Percentiles rank a stretch among this genome's conserved stretches.
These are phyloP conservation scores for Coix lacrymajobi DNA, from an alignment of 176 grass and related monocot genomes.

Conservation along the genomic window DNA sequence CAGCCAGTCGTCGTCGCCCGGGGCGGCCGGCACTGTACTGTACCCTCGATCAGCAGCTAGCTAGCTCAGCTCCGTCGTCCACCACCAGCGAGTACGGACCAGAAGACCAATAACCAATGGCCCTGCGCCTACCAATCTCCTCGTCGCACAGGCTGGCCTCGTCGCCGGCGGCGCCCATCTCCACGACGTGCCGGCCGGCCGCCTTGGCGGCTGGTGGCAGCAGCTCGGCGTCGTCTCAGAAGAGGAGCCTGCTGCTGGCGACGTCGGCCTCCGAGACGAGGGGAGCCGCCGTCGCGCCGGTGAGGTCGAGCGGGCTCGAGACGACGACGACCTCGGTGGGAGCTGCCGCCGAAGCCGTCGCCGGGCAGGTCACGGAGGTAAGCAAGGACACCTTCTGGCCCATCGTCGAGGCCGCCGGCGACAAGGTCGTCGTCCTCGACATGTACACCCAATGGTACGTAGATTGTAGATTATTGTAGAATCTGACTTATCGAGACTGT, in stretches of 20 bases:
- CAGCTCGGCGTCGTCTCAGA: conserved; percentile 1
- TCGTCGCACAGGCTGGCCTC: conserved; percentile 38
- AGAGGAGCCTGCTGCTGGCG: conserved; percentile 25
- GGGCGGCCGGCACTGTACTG: background rate
- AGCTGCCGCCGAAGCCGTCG: conserved; percentile 21
- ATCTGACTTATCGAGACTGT: too few relatives aligned
- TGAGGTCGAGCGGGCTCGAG: conserved; percentile 58
- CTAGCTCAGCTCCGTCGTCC: background rate
- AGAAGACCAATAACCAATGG: conserved; percentile 30
- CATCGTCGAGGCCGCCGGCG: conserved; percentile 69
- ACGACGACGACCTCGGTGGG: conserved; percentile 22
- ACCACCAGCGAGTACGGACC: background rate
- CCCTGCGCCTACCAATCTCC: conserved; percentile 54
- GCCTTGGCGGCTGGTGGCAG: conserved; percentile 21
- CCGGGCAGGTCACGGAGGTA: conserved; percentile 82
- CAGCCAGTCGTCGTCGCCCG: background rate
- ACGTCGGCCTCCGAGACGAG: conserved; percentile 7
- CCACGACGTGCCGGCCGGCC: background rate
- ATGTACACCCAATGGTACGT: conserved; percentile 98
- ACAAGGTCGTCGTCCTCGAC: conserved; percentile 83
- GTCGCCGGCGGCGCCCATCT: conserved; percentile 4
- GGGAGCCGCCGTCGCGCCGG: background rate
- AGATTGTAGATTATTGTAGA: too few relatives aligned
- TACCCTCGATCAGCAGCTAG: background rate
- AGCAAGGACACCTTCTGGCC: conserved; percentile 96